phyloP scores from a whole-genome alignment of 768 basidiomycete species.

The Leucocoprinus sp. region DNA sequence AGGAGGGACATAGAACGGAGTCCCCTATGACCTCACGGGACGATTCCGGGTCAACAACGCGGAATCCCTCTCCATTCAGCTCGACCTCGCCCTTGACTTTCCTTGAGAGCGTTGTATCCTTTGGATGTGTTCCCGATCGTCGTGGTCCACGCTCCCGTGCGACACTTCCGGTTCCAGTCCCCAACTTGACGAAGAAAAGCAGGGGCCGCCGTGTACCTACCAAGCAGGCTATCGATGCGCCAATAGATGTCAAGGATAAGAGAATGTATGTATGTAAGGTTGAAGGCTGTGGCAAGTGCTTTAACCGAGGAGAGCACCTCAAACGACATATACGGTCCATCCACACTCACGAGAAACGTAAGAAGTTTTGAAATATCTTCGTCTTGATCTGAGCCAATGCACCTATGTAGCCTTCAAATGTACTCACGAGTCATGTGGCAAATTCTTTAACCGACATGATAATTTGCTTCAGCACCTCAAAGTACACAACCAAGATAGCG shows the following conservation, averaged over 20 bases:
- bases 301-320: slow-evolving; percentile 67
- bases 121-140: slow-evolving; percentile 21
- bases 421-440: slow-evolving; percentile 56
- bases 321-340: slow-evolving; percentile 70
- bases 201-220: slow-evolving; percentile 73
- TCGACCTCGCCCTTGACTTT: slow-evolving; percentile 13
- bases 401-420: slow-evolving; percentile 57
- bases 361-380: slow-evolving; percentile 20
- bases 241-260: slow-evolving; percentile 21
- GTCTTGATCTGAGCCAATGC: slow-evolving; percentile 11
- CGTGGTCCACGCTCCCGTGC: slow-evolving; percentile 44
- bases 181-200: slow-evolving; percentile 74
- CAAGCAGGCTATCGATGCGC: slow-evolving; percentile 18
- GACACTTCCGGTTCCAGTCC: slow-evolving; percentile 60
- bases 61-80: slow-evolving; percentile 7
- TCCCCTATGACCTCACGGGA: slow-evolving; percentile 7
- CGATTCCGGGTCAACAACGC: slow-evolving; percentile 7
- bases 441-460: slow-evolving; percentile 71
- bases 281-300: slow-evolving; percentile 64
- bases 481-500: slow-evolving; percentile 42
- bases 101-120: slow-evolving; percentile 13
- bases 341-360: slow-evolving; percentile 73
- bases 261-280: slow-evolving; percentile 55
- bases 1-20: slow-evolving; percentile 7
- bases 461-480: slow-evolving; percentile 75